phyloP scores from a whole-genome alignment of 116 monocot genomes.

The Posidonia oceanica region DNA sequence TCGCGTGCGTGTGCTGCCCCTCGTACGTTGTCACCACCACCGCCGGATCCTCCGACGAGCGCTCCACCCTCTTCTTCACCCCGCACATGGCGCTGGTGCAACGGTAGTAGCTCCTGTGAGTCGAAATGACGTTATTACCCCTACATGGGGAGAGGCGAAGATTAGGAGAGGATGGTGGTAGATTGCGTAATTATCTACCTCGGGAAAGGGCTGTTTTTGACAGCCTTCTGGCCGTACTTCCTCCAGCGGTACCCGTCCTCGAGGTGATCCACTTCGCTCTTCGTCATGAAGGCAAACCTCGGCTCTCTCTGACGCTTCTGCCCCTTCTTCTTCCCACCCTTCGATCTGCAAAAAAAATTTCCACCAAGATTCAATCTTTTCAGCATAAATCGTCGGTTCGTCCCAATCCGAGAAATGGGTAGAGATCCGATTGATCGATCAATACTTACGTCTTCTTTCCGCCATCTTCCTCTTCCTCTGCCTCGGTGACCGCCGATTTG shows the following conservation, averaged over 20 bases:
- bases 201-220: slow-evolving; percentile 81
- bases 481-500: slow-evolving; percentile 7
- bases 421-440: neutral
- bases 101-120: slow-evolving; percentile 73
- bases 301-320: slow-evolving; percentile 58
- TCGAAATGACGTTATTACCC: slow-evolving; percentile 1
- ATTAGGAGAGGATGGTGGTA: slow-evolving; percentile 2
- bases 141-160: neutral
- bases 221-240: slow-evolving; percentile 94
- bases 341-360: slow-evolving; percentile 1
- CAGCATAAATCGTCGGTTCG: neutral
- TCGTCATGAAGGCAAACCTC: slow-evolving; percentile 76
- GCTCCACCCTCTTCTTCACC: slow-evolving; percentile 84
- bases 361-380: neutral
- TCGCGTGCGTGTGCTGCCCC: slow-evolving; percentile 76
- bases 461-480: slow-evolving; percentile 1
- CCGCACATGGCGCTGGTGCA: slow-evolving; percentile 66
- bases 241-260: slow-evolving; percentile 88
- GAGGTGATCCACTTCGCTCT: slow-evolving; percentile 83
- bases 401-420: neutral
- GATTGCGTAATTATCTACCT: slow-evolving; percentile 30
- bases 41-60: slow-evolving; percentile 48
- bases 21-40: slow-evolving; percentile 87
- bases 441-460: slow-evolving; percentile 8
- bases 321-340: slow-evolving; percentile 47